Evolutionary conservation across 2,329 filamentous ascomycete species (phyloP).

Genomic region (Xylariaceae sp.): DNA sequence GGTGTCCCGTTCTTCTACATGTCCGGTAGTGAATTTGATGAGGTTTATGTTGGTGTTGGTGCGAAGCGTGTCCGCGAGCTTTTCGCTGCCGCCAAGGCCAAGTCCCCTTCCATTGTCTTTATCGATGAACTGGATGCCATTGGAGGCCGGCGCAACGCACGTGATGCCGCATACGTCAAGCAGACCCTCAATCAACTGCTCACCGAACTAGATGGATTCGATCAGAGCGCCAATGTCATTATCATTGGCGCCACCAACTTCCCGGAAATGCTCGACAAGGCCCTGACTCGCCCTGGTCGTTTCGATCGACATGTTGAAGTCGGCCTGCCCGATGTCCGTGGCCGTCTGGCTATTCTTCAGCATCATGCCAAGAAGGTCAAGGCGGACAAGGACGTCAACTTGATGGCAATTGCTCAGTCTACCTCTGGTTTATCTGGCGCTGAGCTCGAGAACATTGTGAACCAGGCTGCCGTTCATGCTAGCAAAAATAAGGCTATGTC

Average conservation of each 20-base stretch:
- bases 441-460: conserved; percentile 93
- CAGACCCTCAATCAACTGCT: conserved; percentile 96
- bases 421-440: conserved; percentile 92
- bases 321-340: conserved; percentile 84
- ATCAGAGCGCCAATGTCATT: conserved; percentile 89
- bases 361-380: conserved; percentile 93
- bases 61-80: conserved; percentile 93
- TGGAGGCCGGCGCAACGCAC: conserved; percentile 85
- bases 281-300: conserved; percentile 84
- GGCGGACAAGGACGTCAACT: conserved; percentile 71
- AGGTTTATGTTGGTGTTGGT: conserved; percentile 95
- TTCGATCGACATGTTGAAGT: conserved; percentile 93
- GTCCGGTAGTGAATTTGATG: conserved; percentile 98
- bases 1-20: conserved; percentile 99
- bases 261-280: conserved; percentile 89
- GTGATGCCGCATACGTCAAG: conserved; percentile 91
- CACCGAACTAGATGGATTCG: conserved; percentile 94
- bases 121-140: conserved; percentile 94
- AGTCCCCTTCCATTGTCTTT: conserved; percentile 90
- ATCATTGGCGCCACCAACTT: conserved; percentile 97
- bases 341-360: conserved; percentile 85
- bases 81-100: conserved; percentile 75
- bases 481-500: conserved; percentile 74
- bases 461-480: conserved; percentile 92
- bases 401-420: conserved; percentile 76